These are phyloP conservation scores for Rosa multiflora DNA, from an alignment of 306 rosid species.

Conservation along the genomic window DNA sequence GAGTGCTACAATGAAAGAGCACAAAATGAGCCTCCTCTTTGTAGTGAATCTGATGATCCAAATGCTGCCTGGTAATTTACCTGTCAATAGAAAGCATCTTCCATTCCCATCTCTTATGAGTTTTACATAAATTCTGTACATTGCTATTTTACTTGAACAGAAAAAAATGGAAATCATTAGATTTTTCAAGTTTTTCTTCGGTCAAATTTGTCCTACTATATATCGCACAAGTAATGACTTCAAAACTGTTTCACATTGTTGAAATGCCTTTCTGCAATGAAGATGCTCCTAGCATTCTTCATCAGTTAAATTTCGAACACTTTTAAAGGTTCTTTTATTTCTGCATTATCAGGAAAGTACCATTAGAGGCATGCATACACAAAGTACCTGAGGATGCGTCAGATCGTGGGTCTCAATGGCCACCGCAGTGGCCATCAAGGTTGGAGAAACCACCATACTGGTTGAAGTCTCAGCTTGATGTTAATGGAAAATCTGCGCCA, in stretches of 20 bases:
- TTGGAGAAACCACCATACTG: conserved; percentile 81
- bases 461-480: conserved; percentile 59
- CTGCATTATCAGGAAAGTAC: conserved; percentile 58
- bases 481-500: conserved; percentile 55
- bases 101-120: background rate
- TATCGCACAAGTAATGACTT: conserved; percentile 10
- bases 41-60: conserved; percentile 67
- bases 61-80: conserved; percentile 66
- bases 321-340: conserved; percentile 10
- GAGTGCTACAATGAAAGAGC: conserved; percentile 59
- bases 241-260: conserved; percentile 2
- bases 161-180: background rate
- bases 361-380: conserved; percentile 72
- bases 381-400: conserved; percentile 51
- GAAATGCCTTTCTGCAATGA: background rate
- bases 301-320: background rate
- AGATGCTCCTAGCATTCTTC: background rate
- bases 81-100: background rate
- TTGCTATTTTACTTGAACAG: background rate
- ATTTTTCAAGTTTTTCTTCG: background rate
- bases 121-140: background rate
- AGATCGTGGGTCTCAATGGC: conserved; percentile 74
- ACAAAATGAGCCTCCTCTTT: conserved; percentile 64
- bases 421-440: conserved; percentile 71
- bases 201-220: background rate